Evolutionary conservation across 306 rosid species (phyloP).

Genomic region (Cicer arietinum): DNA sequence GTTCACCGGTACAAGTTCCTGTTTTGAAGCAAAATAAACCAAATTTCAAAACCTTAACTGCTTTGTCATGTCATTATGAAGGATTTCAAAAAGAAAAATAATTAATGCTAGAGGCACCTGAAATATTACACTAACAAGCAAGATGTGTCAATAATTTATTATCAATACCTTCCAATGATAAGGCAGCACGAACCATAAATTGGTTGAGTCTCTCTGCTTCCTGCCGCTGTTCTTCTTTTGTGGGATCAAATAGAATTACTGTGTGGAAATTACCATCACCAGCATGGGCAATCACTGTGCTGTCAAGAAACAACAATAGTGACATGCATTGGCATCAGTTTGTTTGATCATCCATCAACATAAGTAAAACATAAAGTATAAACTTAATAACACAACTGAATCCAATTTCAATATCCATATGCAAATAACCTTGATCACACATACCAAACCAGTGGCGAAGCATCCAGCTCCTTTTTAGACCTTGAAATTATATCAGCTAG

Average conservation of each 20-base stretch:
- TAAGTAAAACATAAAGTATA: slow-evolving; percentile 10
- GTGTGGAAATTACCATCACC: slow-evolving; percentile 99
- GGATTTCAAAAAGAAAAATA: slow-evolving; percentile 23
- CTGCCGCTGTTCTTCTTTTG: slow-evolving; percentile 63
- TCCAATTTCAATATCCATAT: slow-evolving; percentile 24
- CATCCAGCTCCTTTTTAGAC: slow-evolving; percentile 83
- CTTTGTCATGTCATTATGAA: slow-evolving; percentile 13
- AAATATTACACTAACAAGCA: slow-evolving; percentile 34
- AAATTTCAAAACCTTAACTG: slow-evolving; percentile 40
- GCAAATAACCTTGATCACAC: slow-evolving; percentile 41
- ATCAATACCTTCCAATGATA: slow-evolving; percentile 81
- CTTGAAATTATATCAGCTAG: slow-evolving; percentile 85
- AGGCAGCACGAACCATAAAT: slow-evolving; percentile 86
- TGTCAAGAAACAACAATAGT: slow-evolving; percentile 49
- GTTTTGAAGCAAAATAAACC: slow-evolving; percentile 43
- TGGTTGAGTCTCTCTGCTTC: slow-evolving; percentile 89
- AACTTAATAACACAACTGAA: slow-evolving; percentile 28
- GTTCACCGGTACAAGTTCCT: slow-evolving; percentile 98
- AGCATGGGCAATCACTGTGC: slow-evolving; percentile 91
- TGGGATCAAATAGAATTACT: slow-evolving; percentile 76
- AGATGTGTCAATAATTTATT: slow-evolving; percentile 19
- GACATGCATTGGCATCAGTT: slow-evolving; percentile 28
- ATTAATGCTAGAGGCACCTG: slow-evolving; percentile 20
- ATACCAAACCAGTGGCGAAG: slow-evolving; percentile 84
- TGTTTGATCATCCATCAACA: slow-evolving; percentile 26